Percentiles rank a stretch among this genome's conserved stretches.
These are phyloP conservation scores for Phytophthora macrochlamydospora DNA, from an alignment of 352 stramenopile species.

Conservation along the genomic window DNA sequence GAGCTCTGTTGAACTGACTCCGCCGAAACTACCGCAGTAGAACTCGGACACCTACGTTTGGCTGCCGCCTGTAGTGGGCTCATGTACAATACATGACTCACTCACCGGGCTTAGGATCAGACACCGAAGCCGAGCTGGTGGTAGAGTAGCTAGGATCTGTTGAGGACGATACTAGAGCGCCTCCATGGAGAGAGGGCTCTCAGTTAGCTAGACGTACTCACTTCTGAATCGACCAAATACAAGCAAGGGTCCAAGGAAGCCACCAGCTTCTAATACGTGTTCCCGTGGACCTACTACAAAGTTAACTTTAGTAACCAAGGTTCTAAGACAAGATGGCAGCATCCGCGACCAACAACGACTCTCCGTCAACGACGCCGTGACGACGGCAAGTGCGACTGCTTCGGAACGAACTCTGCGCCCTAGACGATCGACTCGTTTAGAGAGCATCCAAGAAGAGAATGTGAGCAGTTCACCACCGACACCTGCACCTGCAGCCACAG, in stretches of 20 bases:
- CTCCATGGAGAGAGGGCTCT: not conserved
- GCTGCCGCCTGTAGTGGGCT: no score
- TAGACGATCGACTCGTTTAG: not conserved
- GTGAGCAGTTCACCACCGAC: not conserved
- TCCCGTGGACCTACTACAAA: not conserved
- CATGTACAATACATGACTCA: not conserved
- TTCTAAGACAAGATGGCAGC: not conserved
- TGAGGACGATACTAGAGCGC: not conserved
- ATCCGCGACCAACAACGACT: not conserved
- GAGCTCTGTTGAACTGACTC: no score
- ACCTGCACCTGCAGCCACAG: not conserved
- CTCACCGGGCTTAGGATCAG: not conserved
- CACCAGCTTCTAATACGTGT: not conserved
- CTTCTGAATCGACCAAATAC: not conserved
- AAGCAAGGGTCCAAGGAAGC: not conserved
- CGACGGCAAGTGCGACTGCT: not conserved
- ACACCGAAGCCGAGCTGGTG: not conserved
- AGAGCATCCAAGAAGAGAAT: not conserved
- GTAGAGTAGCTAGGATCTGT: not conserved
- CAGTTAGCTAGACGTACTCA: not conserved
- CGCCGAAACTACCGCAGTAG: no score
- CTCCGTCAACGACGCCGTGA: not conserved
- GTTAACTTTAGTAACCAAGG: slow-evolving; percentile 1
- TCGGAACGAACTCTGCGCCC: not conserved
- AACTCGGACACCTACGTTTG: no score